Base-by-base conservation (phyloP, 2,329 filamentous ascomycete genomes). In the Aspergillus bombycis region DNA sequence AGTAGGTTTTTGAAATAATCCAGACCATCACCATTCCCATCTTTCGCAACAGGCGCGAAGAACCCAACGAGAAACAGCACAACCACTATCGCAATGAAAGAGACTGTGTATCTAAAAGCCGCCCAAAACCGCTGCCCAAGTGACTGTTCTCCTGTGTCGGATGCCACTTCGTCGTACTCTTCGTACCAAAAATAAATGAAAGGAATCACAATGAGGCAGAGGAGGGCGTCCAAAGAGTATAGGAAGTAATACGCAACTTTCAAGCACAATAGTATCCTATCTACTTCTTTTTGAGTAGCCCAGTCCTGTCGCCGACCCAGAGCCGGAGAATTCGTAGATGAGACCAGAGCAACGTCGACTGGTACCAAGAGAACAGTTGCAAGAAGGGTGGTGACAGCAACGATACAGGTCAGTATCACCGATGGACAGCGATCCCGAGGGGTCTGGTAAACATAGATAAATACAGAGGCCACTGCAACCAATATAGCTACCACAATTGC, bases 131-230 rank as follows among this genome's bases (percentile, higher is more conserved):
- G 87, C 72, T 88, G 86, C 8, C 84, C 85, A 63, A 90, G 78
- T 2, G 91, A 90, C 75, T 94, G 89, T 34, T 87, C 88, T 36
- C 92, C 91, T 65, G 92, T 87, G 71, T 96, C 92, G 38, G 90
- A 86, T 65, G 93, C 93, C 23, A 94, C 89, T 79, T 97, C 93
- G 72, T 97, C 94, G 69, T 96, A 96, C 78, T 98, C 95, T 77
- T 99, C 95, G 74, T 96, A 95, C 88, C 91, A 97, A 77, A 99
- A 99, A 82, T 99, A 99, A 55, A 94, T 91, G 75, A 99, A 99
- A 0, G 95, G 95, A 23, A 98, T 91, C 52, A 97, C 86, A 21
- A 98, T 77, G 53, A 99, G 83, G 74, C 95, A 99, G 12, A 99
- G 86, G 7, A 97, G 77, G 1, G 93, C 92, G 77, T 99, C 95